These are phyloP conservation scores for Metarhizium robertsii DNA, from an alignment of 2,329 filamentous ascomycete species.

Conservation along the genomic window DNA sequence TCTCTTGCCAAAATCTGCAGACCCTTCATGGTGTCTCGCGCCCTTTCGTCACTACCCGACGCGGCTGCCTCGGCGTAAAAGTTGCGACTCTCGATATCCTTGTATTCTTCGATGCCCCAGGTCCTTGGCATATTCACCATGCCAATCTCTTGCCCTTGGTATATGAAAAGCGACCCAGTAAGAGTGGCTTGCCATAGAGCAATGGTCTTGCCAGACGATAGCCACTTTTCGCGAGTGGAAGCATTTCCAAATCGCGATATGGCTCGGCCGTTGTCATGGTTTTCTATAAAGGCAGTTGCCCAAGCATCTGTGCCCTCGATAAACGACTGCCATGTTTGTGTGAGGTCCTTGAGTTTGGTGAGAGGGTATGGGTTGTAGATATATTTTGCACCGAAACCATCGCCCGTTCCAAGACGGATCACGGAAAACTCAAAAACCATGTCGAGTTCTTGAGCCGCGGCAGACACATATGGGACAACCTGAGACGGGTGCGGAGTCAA, in stretches of 20 bases:
- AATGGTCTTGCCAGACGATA: constrained; percentile 41
- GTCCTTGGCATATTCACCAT: constrained; percentile 45
- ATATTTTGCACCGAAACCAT: constrained; percentile 34
- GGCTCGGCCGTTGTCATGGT: constrained; percentile 52
- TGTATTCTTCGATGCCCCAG: constrained; percentile 44
- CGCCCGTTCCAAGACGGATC: constrained; percentile 44
- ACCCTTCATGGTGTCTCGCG: constrained; percentile 43
- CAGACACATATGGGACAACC: constrained; percentile 46
- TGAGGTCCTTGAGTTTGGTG: constrained; percentile 32
- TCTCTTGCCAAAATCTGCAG: constrained; percentile 53
- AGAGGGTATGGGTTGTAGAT: constrained; percentile 41
- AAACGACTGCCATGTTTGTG: constrained; percentile 39
- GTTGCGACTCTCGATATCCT: constrained; percentile 43
- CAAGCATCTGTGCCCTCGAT: constrained; percentile 41
- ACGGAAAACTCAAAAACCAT: constrained; percentile 54
- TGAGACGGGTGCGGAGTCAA: constrained; percentile 40
- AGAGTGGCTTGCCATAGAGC: constrained; percentile 39
- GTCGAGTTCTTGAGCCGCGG: constrained; percentile 42
- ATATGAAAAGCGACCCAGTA: constrained; percentile 46
- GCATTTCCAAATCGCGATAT: constrained; percentile 41
- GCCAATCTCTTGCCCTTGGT: constrained; percentile 53
- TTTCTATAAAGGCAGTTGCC: constrained; percentile 54
- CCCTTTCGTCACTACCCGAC: constrained; percentile 38
- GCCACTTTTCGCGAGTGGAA: constrained; percentile 32
- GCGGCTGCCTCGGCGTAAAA: constrained; percentile 38